Conservation (phyloP, 441 rosid species). For the Adansonia madagascariensis region DNA sequence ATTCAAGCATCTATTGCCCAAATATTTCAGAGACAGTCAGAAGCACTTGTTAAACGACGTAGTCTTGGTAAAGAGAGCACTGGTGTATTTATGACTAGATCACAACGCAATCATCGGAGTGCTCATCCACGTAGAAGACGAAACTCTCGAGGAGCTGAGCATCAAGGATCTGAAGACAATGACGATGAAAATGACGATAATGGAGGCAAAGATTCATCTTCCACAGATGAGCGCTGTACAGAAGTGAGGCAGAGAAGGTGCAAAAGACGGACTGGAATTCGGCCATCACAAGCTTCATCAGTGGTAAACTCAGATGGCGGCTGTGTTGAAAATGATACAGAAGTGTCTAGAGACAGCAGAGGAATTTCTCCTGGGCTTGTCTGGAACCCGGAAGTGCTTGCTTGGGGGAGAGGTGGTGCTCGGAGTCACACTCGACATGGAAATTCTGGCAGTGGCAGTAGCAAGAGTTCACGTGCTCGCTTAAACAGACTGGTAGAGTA, state of each 20-base stretch:
- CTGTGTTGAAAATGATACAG: slow-evolving; percentile 48
- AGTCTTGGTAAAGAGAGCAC: slow-evolving; percentile 52
- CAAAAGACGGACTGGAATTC: slow-evolving; percentile 54
- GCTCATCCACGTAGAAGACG: slow-evolving; percentile 51
- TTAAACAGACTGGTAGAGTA: slow-evolving; percentile 58
- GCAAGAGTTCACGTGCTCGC: slow-evolving; percentile 54
- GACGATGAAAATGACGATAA: slow-evolving; percentile 57
- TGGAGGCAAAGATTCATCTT: slow-evolving; percentile 71
- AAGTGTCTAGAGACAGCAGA: slow-evolving; percentile 45
- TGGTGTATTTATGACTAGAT: slow-evolving; percentile 39
- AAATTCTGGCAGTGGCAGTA: slow-evolving; percentile 42
- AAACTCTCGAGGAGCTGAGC: slow-evolving; percentile 47
- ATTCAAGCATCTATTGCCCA: slow-evolving; percentile 80
- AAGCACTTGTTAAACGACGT: slow-evolving; percentile 60
- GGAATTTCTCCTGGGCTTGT: slow-evolving; percentile 59
- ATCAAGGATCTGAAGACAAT: slow-evolving; percentile 54
- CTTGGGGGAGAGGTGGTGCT: slow-evolving; percentile 77
- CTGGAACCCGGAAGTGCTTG: slow-evolving; percentile 64
- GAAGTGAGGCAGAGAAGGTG: slow-evolving; percentile 60
- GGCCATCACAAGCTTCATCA: slow-evolving; percentile 57
- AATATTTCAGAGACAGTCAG: slow-evolving; percentile 64
- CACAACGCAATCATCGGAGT: slow-evolving; percentile 48
- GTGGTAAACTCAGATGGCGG: slow-evolving; percentile 47
- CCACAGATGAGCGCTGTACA: slow-evolving; percentile 65
- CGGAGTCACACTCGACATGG: slow-evolving; percentile 74